Conservation (phyloP, 176 grass and related monocot species). For the Puya raimondii region DNA sequence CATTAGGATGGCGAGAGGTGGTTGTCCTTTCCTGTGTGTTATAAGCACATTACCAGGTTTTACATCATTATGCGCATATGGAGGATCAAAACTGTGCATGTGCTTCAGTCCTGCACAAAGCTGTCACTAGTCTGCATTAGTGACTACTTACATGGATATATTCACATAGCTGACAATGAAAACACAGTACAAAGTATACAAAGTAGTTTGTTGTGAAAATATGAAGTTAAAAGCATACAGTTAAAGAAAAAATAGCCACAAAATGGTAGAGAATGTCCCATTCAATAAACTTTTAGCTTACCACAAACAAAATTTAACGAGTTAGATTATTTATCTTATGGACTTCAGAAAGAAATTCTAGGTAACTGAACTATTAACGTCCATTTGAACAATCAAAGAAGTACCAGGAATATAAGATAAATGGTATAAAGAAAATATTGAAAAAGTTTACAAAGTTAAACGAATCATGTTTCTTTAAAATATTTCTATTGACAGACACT, state of each 20-base stretch:
- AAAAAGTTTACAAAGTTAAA: too few species aligned
- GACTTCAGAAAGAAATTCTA: too few species aligned
- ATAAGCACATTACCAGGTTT: constrained; percentile 93
- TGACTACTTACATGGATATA: not conserved
- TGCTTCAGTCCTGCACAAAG: constrained; percentile 87
- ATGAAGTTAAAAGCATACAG: not conserved
- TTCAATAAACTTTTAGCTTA: not conserved
- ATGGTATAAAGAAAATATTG: not conserved
- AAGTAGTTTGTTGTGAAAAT: not conserved
- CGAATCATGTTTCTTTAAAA: too few species aligned
- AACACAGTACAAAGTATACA: not conserved
- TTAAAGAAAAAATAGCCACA: not conserved
- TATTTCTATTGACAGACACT: too few species aligned
- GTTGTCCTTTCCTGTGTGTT: constrained; percentile 51
- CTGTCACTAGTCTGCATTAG: constrained; percentile 34
- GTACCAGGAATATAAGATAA: not conserved
- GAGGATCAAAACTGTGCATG: constrained; percentile 86
- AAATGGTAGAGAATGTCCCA: not conserved
- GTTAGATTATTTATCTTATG: too few species aligned
- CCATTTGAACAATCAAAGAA: not conserved
- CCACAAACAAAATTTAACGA: not conserved
- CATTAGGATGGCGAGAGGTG: constrained; percentile 82
- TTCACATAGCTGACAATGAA: not conserved
- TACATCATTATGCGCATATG: constrained; percentile 95
- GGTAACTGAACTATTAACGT: too few species aligned